phyloP scores from a whole-genome alignment of 2,329 filamentous ascomycete species.

The Pyricularia grisea region DNA sequence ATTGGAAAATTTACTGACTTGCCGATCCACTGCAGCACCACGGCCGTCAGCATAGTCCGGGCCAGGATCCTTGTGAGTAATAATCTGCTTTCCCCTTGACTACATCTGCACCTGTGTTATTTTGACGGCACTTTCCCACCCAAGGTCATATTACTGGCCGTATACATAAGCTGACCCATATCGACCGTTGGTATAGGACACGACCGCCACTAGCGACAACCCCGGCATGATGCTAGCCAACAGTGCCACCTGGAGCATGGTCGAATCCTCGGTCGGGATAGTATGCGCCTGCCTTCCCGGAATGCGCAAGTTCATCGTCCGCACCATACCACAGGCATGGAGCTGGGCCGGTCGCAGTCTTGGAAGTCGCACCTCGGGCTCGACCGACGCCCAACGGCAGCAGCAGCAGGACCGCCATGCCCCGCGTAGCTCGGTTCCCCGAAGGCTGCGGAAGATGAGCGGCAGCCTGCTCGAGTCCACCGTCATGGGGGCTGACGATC shows the following conservation, averaged over 20 bases:
- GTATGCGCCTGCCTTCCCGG: neutral
- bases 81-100: neutral
- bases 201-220: neutral
- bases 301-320: neutral
- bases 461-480: neutral
- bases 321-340: neutral
- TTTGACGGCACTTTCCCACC: too few species aligned
- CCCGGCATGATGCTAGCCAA: neutral
- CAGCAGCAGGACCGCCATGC: neutral
- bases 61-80: neutral
- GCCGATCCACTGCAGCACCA: neutral
- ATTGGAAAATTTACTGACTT: neutral
- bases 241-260: neutral
- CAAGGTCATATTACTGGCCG: too few species aligned
- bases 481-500: neutral
- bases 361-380: neutral
- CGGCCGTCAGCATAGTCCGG: neutral
- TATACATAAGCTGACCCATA: too few species aligned
- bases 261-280: neutral
- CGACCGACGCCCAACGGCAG: neutral
- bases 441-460: neutral
- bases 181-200: neutral
- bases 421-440: neutral
- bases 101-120: too few species aligned
- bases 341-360: neutral